Evolutionary conservation across 2,329 filamentous ascomycete genomes (phyloP).

Genomic region (Epichloe sp.): DNA sequence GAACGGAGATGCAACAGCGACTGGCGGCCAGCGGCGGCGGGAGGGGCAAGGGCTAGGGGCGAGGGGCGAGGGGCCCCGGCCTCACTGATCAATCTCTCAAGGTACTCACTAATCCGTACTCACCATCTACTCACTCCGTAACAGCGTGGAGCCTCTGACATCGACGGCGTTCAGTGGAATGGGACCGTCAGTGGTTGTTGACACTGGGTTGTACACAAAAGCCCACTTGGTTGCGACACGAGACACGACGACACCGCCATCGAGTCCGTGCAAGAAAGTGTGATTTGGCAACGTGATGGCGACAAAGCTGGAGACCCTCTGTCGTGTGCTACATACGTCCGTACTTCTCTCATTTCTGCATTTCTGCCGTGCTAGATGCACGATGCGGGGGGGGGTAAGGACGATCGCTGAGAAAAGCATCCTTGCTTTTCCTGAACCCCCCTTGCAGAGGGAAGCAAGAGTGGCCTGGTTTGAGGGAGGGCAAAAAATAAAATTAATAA

Average conservation of each 20-base stretch:
- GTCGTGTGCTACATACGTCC: background rate
- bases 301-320: background rate
- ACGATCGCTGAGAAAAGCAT: background rate
- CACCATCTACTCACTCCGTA: no score
- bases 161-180: background rate
- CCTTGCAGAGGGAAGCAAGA: no score
- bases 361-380: background rate
- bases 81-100: no score
- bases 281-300: constrained; percentile 3
- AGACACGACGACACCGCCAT: background rate
- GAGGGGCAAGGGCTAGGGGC: background rate
- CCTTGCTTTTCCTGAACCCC: background rate
- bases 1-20: constrained; percentile 2
- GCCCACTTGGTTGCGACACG: constrained; percentile 3
- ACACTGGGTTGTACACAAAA: background rate
- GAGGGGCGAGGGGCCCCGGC: no score
- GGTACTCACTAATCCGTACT: no score
- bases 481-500: no score
- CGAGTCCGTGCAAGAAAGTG: background rate
- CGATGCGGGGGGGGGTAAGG: constrained; percentile 5
- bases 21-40: constrained; percentile 4
- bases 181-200: background rate
- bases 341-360: background rate
- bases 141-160: background rate
- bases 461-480: no score